These are phyloP conservation scores for Pezicula radicicola DNA, from an alignment of 2,329 filamentous ascomycete species.

Conservation along the genomic window DNA sequence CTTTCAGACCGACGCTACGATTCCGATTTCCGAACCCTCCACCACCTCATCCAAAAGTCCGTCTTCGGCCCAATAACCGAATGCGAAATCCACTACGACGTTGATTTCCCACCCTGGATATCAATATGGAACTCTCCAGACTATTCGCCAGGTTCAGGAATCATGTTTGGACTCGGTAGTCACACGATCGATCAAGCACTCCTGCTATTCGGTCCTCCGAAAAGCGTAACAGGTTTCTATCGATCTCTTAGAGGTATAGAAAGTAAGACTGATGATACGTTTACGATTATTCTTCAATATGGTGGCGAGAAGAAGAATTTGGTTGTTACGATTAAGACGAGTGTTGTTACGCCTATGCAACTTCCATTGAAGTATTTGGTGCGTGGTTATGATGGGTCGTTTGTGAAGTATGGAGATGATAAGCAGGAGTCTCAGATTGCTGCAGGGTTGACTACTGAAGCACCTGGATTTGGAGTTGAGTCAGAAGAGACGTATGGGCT, in stretches of 20 bases:
- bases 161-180: slow-evolving; percentile 40
- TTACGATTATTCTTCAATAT: slow-evolving; percentile 32
- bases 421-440: slow-evolving; percentile 33
- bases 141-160: slow-evolving; percentile 35
- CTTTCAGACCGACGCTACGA: slow-evolving; percentile 31
- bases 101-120: slow-evolving; percentile 39
- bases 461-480: slow-evolving; percentile 32
- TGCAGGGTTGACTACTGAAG: slow-evolving; percentile 25
- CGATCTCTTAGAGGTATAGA: slow-evolving; percentile 25
- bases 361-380: slow-evolving; percentile 30
- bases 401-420: slow-evolving; percentile 34
- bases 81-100: slow-evolving; percentile 33
- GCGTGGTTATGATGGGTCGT: slow-evolving; percentile 31
- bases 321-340: slow-evolving; percentile 31
- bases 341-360: slow-evolving; percentile 26
- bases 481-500: slow-evolving; percentile 32
- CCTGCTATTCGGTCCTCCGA: slow-evolving; percentile 31
- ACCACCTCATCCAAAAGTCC: slow-evolving; percentile 8
- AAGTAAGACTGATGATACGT: slow-evolving; percentile 28
- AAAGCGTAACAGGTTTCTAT: slow-evolving; percentile 27
- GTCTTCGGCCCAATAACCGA: slow-evolving; percentile 28
- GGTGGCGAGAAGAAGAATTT: slow-evolving; percentile 27
- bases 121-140: slow-evolving; percentile 27
- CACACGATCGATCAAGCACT: slow-evolving; percentile 36
- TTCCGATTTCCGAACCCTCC: slow-evolving; percentile 31